A percentile compares a stretch with the other conserved stretches of the same genome.
Evolutionary conservation across 176 grass and related monocot species (phyloP).

Genomic region (Oryza officinalis): DNA sequence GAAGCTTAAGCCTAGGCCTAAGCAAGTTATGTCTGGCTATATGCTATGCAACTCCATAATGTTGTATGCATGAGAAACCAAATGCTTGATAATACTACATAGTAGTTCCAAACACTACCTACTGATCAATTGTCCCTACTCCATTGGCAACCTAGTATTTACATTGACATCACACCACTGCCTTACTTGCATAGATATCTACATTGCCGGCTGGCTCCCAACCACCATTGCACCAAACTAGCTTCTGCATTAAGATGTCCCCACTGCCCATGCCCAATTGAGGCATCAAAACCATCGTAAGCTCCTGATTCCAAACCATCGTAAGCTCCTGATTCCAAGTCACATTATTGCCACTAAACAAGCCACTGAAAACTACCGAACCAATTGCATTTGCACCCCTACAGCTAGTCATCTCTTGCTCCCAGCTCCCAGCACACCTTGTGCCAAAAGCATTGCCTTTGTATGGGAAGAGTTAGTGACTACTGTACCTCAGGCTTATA

Average conservation of each 20-base stretch:
- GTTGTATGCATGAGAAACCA: background rate
- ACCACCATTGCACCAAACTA: background rate
- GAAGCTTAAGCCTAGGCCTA: background rate
- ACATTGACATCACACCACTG: background rate
- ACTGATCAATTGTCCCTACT: background rate
- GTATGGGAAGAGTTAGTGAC: background rate
- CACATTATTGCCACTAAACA: slow-evolving; percentile 5
- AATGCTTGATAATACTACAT: background rate
- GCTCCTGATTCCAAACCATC: background rate
- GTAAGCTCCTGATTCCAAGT: background rate
- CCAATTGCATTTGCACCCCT: background rate
- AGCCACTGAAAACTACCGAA: background rate
- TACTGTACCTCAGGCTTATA: background rate
- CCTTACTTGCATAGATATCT: background rate
- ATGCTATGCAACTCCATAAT: slow-evolving; percentile 11
- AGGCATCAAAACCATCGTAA: background rate
- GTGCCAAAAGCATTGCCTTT: background rate
- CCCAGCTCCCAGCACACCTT: background rate
- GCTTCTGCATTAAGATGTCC: background rate
- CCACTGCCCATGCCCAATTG: background rate
- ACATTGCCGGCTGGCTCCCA: background rate
- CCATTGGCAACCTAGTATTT: background rate
- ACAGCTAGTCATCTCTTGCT: background rate
- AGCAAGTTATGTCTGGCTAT: background rate
- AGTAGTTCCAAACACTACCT: background rate